phyloP scores from a whole-genome alignment of 2,329 filamentous ascomycete species.

The Chrysoporthe puriensis region DNA sequence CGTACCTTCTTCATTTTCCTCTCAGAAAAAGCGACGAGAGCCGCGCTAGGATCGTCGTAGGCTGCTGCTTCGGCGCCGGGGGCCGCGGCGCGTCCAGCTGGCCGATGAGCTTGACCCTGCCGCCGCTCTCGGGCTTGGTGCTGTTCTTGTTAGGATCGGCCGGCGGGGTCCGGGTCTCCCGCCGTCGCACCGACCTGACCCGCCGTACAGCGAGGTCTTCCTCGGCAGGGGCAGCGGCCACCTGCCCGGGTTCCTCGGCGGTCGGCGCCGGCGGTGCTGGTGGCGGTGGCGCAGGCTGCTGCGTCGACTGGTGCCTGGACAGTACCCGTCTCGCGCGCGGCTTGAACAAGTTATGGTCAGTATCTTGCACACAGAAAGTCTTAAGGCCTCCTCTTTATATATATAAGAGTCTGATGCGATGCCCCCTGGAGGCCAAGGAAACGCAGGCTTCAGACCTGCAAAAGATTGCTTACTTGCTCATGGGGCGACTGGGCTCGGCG shows the following conservation, averaged over 20 bases:
- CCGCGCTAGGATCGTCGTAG: no score
- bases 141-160: background rate
- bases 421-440: background rate
- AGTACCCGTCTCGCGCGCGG: background rate
- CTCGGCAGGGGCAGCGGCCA: background rate
- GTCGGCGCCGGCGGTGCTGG: background rate
- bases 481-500: background rate
- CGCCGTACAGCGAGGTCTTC: no score
- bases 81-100: background rate
- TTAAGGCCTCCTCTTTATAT: no score
- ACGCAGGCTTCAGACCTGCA: no score
- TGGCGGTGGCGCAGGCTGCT: no score
- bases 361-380: background rate
- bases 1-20: background rate
- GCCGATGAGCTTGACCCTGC: background rate
- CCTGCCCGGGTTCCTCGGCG: background rate
- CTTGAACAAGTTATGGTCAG: background rate
- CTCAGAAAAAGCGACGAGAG: background rate
- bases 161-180: background rate
- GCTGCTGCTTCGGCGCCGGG: background rate
- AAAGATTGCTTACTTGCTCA: background rate
- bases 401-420: no score
- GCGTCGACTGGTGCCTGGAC: background rate
- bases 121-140: background rate
- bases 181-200: no score